Evolutionary conservation across 371 early-diverging fungal genomes (phyloP).

Genomic region (Saksenaea vasiformis): DNA sequence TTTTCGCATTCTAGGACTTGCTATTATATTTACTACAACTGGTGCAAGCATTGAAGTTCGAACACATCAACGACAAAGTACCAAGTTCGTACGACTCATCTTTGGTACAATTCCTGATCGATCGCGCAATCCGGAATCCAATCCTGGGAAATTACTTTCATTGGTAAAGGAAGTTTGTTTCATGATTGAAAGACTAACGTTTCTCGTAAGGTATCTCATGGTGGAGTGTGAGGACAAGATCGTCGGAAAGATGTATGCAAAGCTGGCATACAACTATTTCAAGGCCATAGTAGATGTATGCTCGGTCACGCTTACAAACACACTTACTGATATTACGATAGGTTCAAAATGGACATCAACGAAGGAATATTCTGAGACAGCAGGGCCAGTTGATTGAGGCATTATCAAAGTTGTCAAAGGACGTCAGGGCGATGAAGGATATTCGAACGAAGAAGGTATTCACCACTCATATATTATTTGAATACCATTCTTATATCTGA

Average conservation of each 20-base stretch:
- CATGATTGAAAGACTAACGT: not conserved
- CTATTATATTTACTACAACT: constrained; percentile 90
- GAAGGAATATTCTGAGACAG: constrained; percentile 73
- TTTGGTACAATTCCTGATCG: constrained; percentile 85
- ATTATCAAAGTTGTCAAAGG: constrained; percentile 72
- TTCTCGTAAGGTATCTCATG: constrained; percentile 77
- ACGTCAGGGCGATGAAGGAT: constrained; percentile 77
- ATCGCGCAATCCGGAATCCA: constrained; percentile 77
- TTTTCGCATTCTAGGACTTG: constrained; percentile 66
- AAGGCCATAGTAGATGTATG: constrained; percentile 65
- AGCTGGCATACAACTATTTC: constrained; percentile 81
- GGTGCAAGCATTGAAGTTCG: constrained; percentile 97
- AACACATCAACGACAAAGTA: constrained; percentile 56
- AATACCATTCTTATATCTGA: not conserved
- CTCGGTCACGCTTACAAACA: not conserved
- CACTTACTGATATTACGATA: constrained; percentile 14
- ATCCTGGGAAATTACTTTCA: constrained; percentile 88
- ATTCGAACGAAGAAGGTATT: constrained; percentile 81
- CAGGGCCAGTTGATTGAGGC: constrained; percentile 85
- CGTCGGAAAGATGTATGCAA: constrained; percentile 84
- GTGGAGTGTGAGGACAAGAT: constrained; percentile 79
- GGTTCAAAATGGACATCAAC: constrained; percentile 64
- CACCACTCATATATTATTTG: not conserved
- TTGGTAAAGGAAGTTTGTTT: constrained; percentile 63
- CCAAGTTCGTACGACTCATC: constrained; percentile 64